Conservation (phyloP, 2,329 filamentous ascomycete genomes). For the Beauveria sp. region DNA sequence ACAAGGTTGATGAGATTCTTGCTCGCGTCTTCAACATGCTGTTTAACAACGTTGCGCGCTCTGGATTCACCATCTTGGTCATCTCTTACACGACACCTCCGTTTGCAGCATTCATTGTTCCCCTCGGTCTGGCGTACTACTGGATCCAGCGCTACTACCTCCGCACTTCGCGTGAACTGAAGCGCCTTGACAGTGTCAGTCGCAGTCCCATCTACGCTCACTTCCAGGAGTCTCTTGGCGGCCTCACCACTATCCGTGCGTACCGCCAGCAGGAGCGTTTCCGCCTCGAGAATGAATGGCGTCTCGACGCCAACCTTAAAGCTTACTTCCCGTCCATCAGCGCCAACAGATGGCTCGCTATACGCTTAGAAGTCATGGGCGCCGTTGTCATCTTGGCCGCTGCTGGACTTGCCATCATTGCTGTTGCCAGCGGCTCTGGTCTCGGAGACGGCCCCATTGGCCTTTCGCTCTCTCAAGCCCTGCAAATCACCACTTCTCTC, state of each 20-base stretch:
- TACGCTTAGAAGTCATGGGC: constrained; percentile 91
- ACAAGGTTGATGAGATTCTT: constrained; percentile 83
- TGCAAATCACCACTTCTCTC: constrained; percentile 93
- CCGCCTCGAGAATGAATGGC: constrained; percentile 91
- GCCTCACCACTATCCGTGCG: constrained; percentile 89
- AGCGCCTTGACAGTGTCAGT: constrained; percentile 90
- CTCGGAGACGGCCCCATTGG: constrained; percentile 73
- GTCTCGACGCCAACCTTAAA: constrained; percentile 86
- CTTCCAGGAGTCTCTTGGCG: constrained; percentile 94
- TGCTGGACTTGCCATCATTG: constrained; percentile 73
- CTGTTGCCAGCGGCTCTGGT: constrained; percentile 59
- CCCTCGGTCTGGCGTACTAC: constrained; percentile 73
- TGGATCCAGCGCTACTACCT: constrained; percentile 97
- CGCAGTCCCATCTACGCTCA: constrained; percentile 96
- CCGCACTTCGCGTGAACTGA: constrained; percentile 89
- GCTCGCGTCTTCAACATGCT: constrained; percentile 98
- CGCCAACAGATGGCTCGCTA: constrained; percentile 87
- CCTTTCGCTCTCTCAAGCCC: constrained; percentile 91
- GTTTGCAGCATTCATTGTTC: constrained; percentile 75
- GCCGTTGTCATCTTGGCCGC: constrained; percentile 86
- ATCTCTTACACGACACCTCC: constrained; percentile 75
- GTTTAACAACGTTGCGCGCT: constrained; percentile 67
- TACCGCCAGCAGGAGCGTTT: constrained; percentile 87
- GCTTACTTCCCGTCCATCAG: constrained; percentile 96
- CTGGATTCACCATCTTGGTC: constrained; percentile 76